Percentiles rank a stretch among this genome's conserved stretches.
Evolutionary conservation across 1,284 basidiomycete species (phyloP).

Genomic region (Papiliotrema terrestris): DNA sequence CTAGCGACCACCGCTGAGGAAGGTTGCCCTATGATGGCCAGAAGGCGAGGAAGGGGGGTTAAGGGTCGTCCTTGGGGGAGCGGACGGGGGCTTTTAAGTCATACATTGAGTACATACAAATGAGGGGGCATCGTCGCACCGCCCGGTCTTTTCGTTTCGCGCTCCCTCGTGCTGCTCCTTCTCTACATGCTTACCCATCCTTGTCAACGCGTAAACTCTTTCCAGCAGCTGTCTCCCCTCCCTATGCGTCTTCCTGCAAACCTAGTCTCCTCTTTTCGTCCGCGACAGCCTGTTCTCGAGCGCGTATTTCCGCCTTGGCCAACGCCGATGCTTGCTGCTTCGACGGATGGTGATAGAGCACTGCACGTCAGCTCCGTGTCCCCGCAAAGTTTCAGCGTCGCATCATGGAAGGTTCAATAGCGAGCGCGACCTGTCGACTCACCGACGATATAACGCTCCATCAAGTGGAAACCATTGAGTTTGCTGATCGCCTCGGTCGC

Average conservation of each 20-base stretch:
- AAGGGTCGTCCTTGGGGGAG: too few relatives aligned
- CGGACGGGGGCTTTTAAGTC: neutral
- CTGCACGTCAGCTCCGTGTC: constrained; percentile 45
- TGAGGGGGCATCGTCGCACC: neutral
- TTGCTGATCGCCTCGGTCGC: constrained; percentile 95
- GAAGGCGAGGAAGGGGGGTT: too few relatives aligned
- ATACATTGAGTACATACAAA: too few relatives aligned
- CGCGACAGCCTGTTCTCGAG: constrained; percentile 84
- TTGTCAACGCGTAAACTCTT: neutral
- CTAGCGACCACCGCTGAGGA: neutral
- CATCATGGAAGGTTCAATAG: too few relatives aligned
- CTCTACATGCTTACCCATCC: neutral
- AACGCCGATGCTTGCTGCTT: constrained; percentile 82
- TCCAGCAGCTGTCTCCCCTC: neutral
- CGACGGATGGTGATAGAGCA: constrained; percentile 94
- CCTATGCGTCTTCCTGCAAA: constrained; percentile 18
- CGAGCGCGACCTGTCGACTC: too few relatives aligned
- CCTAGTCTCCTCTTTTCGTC: constrained; percentile 72
- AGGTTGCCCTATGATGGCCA: too few relatives aligned
- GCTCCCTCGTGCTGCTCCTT: neutral
- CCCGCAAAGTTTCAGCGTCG: too few relatives aligned
- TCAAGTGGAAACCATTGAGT: constrained; percentile 95
- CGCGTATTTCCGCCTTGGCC: constrained; percentile 86
- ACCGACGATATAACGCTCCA: constrained; percentile 92
- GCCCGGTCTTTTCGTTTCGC: neutral